Base-by-base conservation (phyloP, 768 basidiomycete genomes). In the Mycena crocata region DNA sequence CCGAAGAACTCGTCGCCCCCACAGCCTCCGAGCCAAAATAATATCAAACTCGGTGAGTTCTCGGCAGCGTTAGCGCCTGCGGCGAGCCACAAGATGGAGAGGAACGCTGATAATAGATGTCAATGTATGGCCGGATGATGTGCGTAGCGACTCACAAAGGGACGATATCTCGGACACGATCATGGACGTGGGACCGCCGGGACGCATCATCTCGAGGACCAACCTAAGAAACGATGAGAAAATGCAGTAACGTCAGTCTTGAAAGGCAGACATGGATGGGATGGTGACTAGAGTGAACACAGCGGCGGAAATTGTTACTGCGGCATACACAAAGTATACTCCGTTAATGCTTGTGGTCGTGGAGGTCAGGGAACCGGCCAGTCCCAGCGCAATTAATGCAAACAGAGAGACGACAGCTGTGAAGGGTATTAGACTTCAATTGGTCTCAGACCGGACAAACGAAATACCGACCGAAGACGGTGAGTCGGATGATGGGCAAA, bases 51-150 rank as follows among this genome's bases (percentile, higher is more conserved):
- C 26, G 12, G 46, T 15, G 26, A 3, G 24, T 48, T 69, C 67
- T 6, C 51, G 72, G 72, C 74, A 2, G 81, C 58, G 39, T 76
- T 68, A 5, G 73, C 78, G 5, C 70, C 84, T 30, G 75, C 70
- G 19, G 81, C 77, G 28, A 84, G 75, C 84, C 80, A 85, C 34
- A 84, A 68, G 42, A 83, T 56, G 72, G 75, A 78, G 28, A 85
- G 74, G 49, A 78, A 7, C 24, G 1, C 49, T 51, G 19, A 8
- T 19, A 21, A 21, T 14, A 7, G 19, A 42, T 42, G 40, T 14
- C 13, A 6, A 6, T 14, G 40, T 42, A 14, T 6, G 13, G 5
- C 10, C 6, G 40, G 14, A 48, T 26, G 37, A 37, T 48, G 15
- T 26, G 24, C 26, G 2, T 30, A 14, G 10, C 21, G 40, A 48